Evolutionary conservation across 208 protist genomes (phyloP).

Genomic region (Leishmania amazonensis): DNA sequence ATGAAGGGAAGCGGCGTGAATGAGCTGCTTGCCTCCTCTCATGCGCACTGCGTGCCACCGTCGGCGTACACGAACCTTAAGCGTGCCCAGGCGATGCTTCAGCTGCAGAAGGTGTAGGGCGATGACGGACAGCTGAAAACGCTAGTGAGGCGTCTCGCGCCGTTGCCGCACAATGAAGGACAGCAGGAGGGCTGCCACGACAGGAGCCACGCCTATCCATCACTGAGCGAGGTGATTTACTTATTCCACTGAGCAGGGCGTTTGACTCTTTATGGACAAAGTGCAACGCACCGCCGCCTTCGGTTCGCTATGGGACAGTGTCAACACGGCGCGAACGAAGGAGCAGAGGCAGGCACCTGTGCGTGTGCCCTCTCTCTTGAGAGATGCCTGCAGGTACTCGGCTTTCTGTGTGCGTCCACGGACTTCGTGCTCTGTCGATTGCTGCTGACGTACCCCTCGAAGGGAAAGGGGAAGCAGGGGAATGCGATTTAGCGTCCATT

Average conservation of each 20-base stretch:
- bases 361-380: neutral
- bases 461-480: neutral
- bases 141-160: neutral
- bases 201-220: neutral
- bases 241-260: neutral
- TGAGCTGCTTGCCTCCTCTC: slow-evolving; percentile 63
- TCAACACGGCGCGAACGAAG: neutral
- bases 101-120: too few relatives aligned
- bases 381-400: neutral
- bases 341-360: neutral
- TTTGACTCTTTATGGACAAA: neutral
- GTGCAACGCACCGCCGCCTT: neutral
- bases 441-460: neutral
- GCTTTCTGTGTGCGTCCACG: neutral
- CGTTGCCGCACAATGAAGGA: neutral
- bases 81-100: too few relatives aligned
- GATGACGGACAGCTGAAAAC: neutral
- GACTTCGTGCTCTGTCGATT: neutral
- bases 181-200: neutral
- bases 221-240: too few relatives aligned
- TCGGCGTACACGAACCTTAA: too few relatives aligned
- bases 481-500: neutral
- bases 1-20: slow-evolving; percentile 9
- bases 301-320: neutral
- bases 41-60: slow-evolving; percentile 27